Percentiles rank a stretch among this genome's conserved stretches.
phyloP scores from a whole-genome alignment of 2,329 filamentous ascomycete genomes.

The Alternaria tenuissima region DNA sequence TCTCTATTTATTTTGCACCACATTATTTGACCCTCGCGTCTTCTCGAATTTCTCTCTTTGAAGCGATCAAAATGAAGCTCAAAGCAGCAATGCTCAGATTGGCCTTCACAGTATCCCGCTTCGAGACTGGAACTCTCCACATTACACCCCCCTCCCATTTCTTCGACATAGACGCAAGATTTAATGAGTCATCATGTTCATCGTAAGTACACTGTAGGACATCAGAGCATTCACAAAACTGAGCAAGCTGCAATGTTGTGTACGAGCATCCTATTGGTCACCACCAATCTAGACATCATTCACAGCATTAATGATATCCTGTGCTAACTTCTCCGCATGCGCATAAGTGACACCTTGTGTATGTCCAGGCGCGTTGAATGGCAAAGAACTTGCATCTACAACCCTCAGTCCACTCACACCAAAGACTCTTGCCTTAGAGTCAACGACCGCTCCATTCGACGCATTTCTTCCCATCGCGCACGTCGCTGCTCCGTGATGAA shows the following conservation, averaged over 20 bases:
- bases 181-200: background rate
- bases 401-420: constrained; percentile 15
- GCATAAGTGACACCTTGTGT: constrained; percentile 14
- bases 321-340: constrained; percentile 12
- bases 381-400: constrained; percentile 11
- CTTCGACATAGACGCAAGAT: background rate
- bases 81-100: background rate
- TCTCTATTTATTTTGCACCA: background rate
- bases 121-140: background rate
- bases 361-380: constrained; percentile 11
- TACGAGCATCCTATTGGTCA: background rate
- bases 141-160: background rate
- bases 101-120: background rate
- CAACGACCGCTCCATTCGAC: constrained; percentile 8
- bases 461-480: constrained; percentile 7
- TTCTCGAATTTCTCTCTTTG: background rate
- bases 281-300: background rate
- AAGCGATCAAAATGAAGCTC: background rate
- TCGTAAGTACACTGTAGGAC: background rate
- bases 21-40: background rate
- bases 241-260: background rate
- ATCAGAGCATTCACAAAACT: background rate
- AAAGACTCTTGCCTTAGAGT: constrained; percentile 14
- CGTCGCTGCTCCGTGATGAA: constrained; percentile 10
- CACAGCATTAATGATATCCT: constrained; percentile 10